Percentiles rank a stretch among this genome's conserved stretches.
phyloP scores from a whole-genome alignment of 2,329 filamentous ascomycete genomes.

The Scopulariopsis brevicaulis region DNA sequence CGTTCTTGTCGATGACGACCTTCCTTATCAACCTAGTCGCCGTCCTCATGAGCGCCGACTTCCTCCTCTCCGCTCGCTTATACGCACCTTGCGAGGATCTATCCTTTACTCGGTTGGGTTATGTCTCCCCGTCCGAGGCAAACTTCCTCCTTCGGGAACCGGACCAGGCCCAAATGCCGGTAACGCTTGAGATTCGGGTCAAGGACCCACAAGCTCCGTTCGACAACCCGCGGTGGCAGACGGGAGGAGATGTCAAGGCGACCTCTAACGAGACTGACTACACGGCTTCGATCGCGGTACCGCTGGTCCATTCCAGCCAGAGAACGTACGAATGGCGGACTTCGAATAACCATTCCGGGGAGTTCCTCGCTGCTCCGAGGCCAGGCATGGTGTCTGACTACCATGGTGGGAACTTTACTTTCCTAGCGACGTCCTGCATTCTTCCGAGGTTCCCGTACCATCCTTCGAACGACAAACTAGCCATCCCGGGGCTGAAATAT shows the following conservation, averaged over 20 bases:
- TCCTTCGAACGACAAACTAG: conserved; percentile 69
- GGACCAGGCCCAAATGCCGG: conserved; percentile 58
- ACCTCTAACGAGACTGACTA: conserved; percentile 74
- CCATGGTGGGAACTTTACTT: conserved; percentile 66
- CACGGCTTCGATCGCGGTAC: conserved; percentile 59
- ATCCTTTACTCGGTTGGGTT: conserved; percentile 78
- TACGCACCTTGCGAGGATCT: conserved; percentile 63
- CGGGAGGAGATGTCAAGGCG: conserved; percentile 50
- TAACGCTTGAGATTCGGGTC: conserved; percentile 57
- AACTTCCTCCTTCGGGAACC: conserved; percentile 80
- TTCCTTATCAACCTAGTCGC: conserved; percentile 62
- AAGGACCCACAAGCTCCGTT: conserved; percentile 37
- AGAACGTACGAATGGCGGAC: conserved; percentile 73
- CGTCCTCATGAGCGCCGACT: conserved; percentile 61
- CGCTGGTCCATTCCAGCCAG: conserved; percentile 52
- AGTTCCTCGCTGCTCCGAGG: conserved; percentile 67
- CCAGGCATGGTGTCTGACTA: conserved; percentile 50
- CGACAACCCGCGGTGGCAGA: conserved; percentile 53
- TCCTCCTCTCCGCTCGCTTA: conserved; percentile 61
- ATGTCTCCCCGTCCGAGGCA: conserved; percentile 70
- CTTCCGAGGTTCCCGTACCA: conserved; percentile 86
- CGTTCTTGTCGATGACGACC: conserved; percentile 53
- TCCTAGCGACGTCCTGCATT: conserved; percentile 80
- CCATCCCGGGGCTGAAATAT: conserved; percentile 69
- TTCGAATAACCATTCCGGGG: conserved; percentile 77